Evolutionary conservation across 192 early-diverging fungal genomes (phyloP).

Genomic region (Coemansia sp.): DNA sequence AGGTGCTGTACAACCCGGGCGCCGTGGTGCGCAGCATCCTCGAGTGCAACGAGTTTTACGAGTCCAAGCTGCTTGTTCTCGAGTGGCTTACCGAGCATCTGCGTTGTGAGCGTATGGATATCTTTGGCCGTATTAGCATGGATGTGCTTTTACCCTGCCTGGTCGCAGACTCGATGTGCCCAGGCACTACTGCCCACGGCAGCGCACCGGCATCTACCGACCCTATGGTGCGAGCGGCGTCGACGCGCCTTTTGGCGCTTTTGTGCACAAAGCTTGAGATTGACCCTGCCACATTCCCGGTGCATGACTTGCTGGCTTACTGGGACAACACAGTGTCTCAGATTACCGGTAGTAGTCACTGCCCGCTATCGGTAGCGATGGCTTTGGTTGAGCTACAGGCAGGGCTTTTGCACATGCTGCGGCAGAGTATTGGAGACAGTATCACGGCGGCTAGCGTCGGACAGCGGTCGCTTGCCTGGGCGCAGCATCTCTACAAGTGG

Average conservation of each 20-base stretch:
- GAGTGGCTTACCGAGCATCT: slow-evolving; percentile 45
- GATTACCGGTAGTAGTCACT: slow-evolving; percentile 12
- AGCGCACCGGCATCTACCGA: slow-evolving; percentile 10
- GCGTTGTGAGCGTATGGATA: slow-evolving; percentile 20
- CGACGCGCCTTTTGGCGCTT: slow-evolving; percentile 29
- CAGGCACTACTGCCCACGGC: background rate
- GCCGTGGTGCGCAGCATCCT: slow-evolving; percentile 21
- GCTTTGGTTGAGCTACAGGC: slow-evolving; percentile 38
- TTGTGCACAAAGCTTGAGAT: slow-evolving; percentile 40
- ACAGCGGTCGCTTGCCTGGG: slow-evolving; percentile 33
- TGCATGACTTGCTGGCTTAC: slow-evolving; percentile 19
- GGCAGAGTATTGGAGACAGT: slow-evolving; percentile 4
- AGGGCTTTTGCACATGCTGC: slow-evolving; percentile 35
- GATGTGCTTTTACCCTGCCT: slow-evolving; percentile 19
- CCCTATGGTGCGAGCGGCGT: slow-evolving; percentile 29
- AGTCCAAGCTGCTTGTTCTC: slow-evolving; percentile 35
- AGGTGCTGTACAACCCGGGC: slow-evolving; percentile 38
- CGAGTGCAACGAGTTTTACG: slow-evolving; percentile 35
- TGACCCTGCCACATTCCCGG: slow-evolving; percentile 19
- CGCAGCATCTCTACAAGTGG: slow-evolving; percentile 45
- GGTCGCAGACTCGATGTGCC: slow-evolving; percentile 6
- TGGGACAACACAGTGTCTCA: slow-evolving; percentile 33
- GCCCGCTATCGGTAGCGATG: slow-evolving; percentile 37
- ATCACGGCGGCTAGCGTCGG: slow-evolving; percentile 4
- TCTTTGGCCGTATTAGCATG: slow-evolving; percentile 32